phyloP scores from a whole-genome alignment of 108 stramenopile species.

The Cyclotella choctawhatcheeana region DNA sequence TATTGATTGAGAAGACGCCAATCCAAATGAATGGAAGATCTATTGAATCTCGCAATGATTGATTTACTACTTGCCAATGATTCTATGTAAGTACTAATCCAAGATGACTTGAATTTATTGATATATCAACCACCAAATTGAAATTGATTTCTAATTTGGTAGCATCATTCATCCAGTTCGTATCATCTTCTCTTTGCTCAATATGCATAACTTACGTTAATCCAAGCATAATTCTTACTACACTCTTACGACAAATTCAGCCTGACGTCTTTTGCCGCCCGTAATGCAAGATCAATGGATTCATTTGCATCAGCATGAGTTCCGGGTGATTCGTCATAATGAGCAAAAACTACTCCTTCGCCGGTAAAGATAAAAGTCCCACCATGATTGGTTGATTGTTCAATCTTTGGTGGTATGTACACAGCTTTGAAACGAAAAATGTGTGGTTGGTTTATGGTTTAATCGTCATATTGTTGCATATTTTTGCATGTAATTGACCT shows the following conservation, averaged over 20 bases:
- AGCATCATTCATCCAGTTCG: slow-evolving; percentile 14
- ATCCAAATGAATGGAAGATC: no score
- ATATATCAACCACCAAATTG: slow-evolving; percentile 13
- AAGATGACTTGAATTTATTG: no score
- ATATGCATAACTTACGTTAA: no score
- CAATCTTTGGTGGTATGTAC: slow-evolving; percentile 73
- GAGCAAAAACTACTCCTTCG: slow-evolving; percentile 63
- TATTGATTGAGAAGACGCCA: no score
- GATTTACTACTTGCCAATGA: no score
- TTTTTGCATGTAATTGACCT: background rate
- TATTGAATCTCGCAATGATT: no score
- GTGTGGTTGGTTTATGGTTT: background rate
- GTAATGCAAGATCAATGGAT: slow-evolving; percentile 52
- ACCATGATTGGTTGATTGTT: slow-evolving; percentile 74
- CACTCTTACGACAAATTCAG: background rate
- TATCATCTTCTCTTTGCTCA: background rate
- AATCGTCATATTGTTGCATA: background rate
- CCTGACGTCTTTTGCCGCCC: slow-evolving; percentile 23
- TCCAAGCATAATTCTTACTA: background rate
- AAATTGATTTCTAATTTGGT: slow-evolving; percentile 5
- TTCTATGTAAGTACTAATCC: no score
- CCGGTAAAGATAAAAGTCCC: slow-evolving; percentile 77
- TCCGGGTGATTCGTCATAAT: slow-evolving; percentile 79
- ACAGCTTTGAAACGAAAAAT: slow-evolving; percentile 32
- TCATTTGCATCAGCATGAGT: slow-evolving; percentile 60